A percentile compares a stretch with the other conserved stretches of the same genome.
Evolutionary conservation across 2,329 filamentous ascomycete genomes (phyloP).

Genomic region (Aspergillus proliferans): DNA sequence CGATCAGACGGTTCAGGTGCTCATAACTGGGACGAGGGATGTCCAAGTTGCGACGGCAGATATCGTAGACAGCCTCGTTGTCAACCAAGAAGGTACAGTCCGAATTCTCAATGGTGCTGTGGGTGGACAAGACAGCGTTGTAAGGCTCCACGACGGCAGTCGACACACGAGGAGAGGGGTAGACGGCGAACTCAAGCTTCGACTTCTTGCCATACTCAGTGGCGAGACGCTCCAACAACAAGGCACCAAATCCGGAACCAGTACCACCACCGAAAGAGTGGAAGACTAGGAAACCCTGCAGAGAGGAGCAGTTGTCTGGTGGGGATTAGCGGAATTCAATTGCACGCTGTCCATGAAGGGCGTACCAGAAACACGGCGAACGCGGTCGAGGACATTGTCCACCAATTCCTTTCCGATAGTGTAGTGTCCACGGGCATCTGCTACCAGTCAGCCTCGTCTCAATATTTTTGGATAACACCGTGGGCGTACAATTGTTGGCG

Average conservation of each 20-base stretch:
- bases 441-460: conserved; percentile 9
- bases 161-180: conserved; percentile 58
- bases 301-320: conserved; percentile 58
- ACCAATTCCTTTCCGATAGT: conserved; percentile 63
- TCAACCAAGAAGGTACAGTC: conserved; percentile 65
- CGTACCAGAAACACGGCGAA: conserved; percentile 58
- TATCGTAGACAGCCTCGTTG: conserved; percentile 64
- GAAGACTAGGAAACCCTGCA: conserved; percentile 64
- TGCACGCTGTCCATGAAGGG: background rate
- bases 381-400: conserved; percentile 57
- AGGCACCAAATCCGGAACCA: conserved; percentile 60
- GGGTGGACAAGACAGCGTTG: conserved; percentile 52
- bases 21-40: conserved; percentile 60
- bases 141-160: conserved; percentile 65
- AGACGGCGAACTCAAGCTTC: conserved; percentile 62
- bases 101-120: conserved; percentile 61
- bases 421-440: conserved; percentile 62
- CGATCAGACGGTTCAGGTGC: conserved; percentile 61
- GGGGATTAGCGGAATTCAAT: conserved; percentile 13
- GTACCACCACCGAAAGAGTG: conserved; percentile 64
- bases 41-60: conserved; percentile 59
- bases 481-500: conserved; percentile 57
- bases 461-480: background rate
- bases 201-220: conserved; percentile 63
- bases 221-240: conserved; percentile 58